A percentile compares a stretch with the other conserved stretches of the same genome.
Evolutionary conservation across 2,329 filamentous ascomycete species (phyloP).

Genomic region (Karstenula rhodostoma): DNA sequence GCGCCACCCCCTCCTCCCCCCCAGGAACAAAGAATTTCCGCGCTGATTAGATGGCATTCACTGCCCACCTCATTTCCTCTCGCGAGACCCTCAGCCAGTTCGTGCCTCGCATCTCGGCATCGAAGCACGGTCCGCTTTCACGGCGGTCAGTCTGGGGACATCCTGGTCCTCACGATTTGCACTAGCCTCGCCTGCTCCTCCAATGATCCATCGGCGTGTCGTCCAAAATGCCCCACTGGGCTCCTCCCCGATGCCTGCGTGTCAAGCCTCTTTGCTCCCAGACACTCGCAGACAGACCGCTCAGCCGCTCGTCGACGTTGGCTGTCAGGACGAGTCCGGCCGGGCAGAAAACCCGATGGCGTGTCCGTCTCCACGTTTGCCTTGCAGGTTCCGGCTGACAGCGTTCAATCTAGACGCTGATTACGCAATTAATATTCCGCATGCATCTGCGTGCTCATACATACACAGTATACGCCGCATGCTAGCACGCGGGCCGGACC

Average conservation of each 20-base stretch:
- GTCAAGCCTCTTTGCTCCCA: neutral
- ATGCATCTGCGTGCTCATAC: constrained; percentile 17
- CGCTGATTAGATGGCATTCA: neutral
- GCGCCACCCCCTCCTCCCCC: no score
- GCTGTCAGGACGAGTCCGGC: neutral
- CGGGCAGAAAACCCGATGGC: neutral
- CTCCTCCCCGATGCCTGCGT: neutral
- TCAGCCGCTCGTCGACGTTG: neutral
- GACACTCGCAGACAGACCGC: neutral
- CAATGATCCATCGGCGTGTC: neutral
- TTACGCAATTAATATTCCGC: constrained; percentile 37
- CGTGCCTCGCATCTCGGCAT: constrained; percentile 5
- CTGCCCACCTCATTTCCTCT: constrained; percentile 5
- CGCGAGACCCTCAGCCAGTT: constrained; percentile 7
- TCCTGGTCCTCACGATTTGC: constrained; percentile 4
- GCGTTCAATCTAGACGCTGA: constrained; percentile 25
- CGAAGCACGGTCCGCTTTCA: neutral
- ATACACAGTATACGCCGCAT: neutral
- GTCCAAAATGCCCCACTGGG: neutral
- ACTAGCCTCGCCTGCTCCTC: neutral
- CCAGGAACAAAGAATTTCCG: neutral
- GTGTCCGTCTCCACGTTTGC: constrained; percentile 9
- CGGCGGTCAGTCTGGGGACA: neutral
- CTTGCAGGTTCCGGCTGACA: constrained; percentile 23
- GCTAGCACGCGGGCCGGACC: constrained; percentile 1